phyloP scores from a whole-genome alignment of 2,329 filamentous ascomycete genomes.

The Cordyceps cicadae region DNA sequence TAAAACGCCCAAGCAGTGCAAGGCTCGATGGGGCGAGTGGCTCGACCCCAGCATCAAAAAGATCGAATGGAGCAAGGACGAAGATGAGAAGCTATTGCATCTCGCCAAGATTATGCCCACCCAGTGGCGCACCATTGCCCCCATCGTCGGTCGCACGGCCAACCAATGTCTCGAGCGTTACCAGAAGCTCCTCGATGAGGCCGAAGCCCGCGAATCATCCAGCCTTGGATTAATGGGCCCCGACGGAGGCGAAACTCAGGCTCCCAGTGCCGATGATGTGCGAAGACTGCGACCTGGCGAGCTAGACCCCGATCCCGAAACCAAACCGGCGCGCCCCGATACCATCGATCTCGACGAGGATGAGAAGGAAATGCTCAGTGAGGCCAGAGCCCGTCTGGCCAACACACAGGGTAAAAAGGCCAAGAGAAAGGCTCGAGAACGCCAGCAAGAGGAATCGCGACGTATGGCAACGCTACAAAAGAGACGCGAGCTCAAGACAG shows the following conservation, averaged over 20 bases:
- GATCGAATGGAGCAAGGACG: constrained; percentile 97
- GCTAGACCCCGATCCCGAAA: constrained; percentile 94
- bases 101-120: constrained; percentile 98
- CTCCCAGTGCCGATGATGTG: constrained; percentile 88
- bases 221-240: constrained; percentile 77
- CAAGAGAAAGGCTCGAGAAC: constrained; percentile 91
- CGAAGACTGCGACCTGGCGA: constrained; percentile 83
- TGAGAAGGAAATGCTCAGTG: constrained; percentile 98
- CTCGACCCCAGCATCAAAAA: constrained; percentile 96
- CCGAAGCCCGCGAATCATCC: constrained; percentile 80
- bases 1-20: constrained; percentile 98
- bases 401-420: constrained; percentile 99
- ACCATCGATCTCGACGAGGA: constrained; percentile 98
- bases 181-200: constrained; percentile 91
- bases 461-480: constrained; percentile 88
- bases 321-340: constrained; percentile 88
- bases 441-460: constrained; percentile 90
- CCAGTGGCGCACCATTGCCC: constrained; percentile 97
- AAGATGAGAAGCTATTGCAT: constrained; percentile 94
- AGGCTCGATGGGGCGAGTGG: constrained; percentile 97
- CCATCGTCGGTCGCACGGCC: constrained; percentile 90
- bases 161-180: constrained; percentile 97
- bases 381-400: constrained; percentile 88
- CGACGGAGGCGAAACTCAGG: constrained; percentile 75
- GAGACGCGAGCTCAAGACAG: constrained; percentile 90